Evolutionary conservation across 495 filamentous ascomycete genomes (phyloP), one percentile per base, ranked within the genome.

Genomic region (Glonium stellatum): DNA sequence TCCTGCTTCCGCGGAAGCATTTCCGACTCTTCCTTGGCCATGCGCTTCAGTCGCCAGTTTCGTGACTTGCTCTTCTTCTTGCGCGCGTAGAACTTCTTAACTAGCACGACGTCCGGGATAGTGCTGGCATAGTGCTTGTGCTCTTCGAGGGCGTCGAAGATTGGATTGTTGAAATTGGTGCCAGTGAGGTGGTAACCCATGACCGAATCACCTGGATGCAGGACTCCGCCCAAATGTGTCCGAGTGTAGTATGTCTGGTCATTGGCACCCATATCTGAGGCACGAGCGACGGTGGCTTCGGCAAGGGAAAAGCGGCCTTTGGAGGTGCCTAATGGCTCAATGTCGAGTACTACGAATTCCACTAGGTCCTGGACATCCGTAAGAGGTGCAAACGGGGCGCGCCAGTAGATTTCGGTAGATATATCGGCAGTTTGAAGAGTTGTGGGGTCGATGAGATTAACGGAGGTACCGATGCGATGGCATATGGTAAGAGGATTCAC

Each of bases 271-370:
- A 98, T 79, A 69, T 99, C 95, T 0, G 89, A 84, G 5, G 92
- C 87, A 13, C 87, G 83, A 4, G 91, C 91, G 9, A 99, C 84
- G 1, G 89, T 93, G 1, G 82, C 88, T 73, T 97, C 93, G 34
- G 90, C 84, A 10, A 95, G 82, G 46, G 86, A 73, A 78, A 84
- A 96, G 55, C 88, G 90, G 31, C 93, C 93, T 63, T 88, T 90
- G 25, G 79, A 77, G 27, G 77, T 73, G 39, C 88, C 89, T 0
- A 85, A 76, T 0, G 86, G 84, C 68, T 97, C 95, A 60, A 96
- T 95, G 69, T 99, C 92, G 77, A 99, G 85, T 18, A 99, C 78
- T 44, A 97, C 85, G 69, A 97, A 97, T 69, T 99, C 95, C 27
- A 86, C 83, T 18, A 99, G 78, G 22, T 93, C 86, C 47, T 88